Evolutionary conservation across 371 early-diverging fungal species (phyloP).

Genomic region (Synchytrium microbalum): DNA sequence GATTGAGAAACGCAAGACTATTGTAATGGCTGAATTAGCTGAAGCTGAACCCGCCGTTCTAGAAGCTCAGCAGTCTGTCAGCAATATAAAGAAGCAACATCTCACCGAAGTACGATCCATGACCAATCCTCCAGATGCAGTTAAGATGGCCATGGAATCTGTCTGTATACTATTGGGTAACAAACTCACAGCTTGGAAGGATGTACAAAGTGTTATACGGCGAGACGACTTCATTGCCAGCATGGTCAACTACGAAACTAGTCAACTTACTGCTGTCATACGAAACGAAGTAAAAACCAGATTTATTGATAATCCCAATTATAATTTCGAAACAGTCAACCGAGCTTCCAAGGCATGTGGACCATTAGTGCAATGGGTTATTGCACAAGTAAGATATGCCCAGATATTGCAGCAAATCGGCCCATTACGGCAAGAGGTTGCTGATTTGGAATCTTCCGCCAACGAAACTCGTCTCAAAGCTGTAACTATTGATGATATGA

Average conservation of each 20-base stretch:
- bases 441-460: conserved; percentile 71
- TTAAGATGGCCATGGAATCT: conserved; percentile 95
- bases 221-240: conserved; percentile 96
- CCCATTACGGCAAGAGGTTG: conserved; percentile 90
- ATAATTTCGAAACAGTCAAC: conserved; percentile 89
- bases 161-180: conserved; percentile 93
- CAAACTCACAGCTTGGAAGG: conserved; percentile 68
- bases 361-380: conserved; percentile 95
- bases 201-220: conserved; percentile 84
- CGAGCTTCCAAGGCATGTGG: conserved; percentile 99
- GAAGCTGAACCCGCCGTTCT: conserved; percentile 96
- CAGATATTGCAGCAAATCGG: conserved; percentile 90
- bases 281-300: conserved; percentile 70
- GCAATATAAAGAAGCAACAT: conserved; percentile 90
- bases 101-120: conserved; percentile 97
- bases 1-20: conserved; percentile 69
- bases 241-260: conserved; percentile 91
- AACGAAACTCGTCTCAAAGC: conserved; percentile 67
- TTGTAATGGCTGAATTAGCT: conserved; percentile 85
- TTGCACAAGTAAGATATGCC: conserved; percentile 89
- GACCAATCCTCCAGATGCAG: conserved; percentile 95
- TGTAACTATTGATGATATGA: conserved; percentile 66
- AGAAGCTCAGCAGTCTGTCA: conserved; percentile 91
- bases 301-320: conserved; percentile 76
- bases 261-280: conserved; percentile 64